Conservation (phyloP, 352 stramenopile genomes). For the Phytophthora sp. region DNA sequence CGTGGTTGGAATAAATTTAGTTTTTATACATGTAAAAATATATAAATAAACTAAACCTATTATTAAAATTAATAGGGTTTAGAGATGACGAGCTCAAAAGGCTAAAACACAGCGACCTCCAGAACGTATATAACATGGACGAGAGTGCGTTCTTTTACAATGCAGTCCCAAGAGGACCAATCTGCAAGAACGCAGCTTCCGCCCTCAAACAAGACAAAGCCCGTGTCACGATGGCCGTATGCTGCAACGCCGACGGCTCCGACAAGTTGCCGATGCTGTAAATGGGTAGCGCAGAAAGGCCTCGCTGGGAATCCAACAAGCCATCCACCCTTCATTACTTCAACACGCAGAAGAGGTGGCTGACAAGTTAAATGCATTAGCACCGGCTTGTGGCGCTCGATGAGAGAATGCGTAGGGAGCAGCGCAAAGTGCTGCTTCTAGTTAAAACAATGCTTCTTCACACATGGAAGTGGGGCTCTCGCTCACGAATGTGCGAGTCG, state of each 20-base stretch:
- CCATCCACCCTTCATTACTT: slow-evolving; percentile 4
- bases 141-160: background rate
- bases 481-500: background rate
- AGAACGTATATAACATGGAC: background rate
- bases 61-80: no score
- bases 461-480: background rate
- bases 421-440: background rate
- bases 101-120: no score
- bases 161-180: background rate
- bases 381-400: slow-evolving; percentile 5
- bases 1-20: no score
- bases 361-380: slow-evolving; percentile 7
- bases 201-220: background rate
- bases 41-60: no score
- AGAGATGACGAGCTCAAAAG: no score
- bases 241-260: background rate
- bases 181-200: background rate
- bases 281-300: background rate
- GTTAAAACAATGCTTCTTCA: background rate
- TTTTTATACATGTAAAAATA: no score
- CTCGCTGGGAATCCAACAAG: background rate
- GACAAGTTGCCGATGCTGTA: background rate
- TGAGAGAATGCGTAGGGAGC: background rate
- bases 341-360: slow-evolving; percentile 3
- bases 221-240: background rate